Conservation (phyloP, 148 eudicot genomes). For the Suaeda aralocaspica region DNA sequence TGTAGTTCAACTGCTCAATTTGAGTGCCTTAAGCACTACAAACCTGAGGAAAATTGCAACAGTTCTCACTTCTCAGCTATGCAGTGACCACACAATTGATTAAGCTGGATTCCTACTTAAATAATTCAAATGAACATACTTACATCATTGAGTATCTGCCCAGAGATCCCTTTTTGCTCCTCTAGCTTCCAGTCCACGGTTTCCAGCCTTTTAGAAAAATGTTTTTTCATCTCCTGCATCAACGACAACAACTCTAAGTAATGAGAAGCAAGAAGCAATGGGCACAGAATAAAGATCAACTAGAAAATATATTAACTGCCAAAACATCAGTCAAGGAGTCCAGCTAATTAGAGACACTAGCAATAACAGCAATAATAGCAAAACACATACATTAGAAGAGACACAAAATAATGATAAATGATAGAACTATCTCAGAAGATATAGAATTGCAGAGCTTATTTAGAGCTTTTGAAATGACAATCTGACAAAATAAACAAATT, state of each 20-base stretch:
- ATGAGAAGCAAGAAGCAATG: no score
- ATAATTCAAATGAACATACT: no score
- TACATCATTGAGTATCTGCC: no score
- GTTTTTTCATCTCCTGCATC: no score
- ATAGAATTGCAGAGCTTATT: background rate
- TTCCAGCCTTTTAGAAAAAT: no score
- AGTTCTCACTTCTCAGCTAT: background rate
- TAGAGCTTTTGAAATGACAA: background rate
- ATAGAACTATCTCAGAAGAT: conserved; percentile 1
- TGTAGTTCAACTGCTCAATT: background rate
- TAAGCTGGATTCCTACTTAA: no score
- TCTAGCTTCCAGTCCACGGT: no score
- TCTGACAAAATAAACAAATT: no score
- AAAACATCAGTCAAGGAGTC: conserved; percentile 80
- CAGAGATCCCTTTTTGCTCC: no score
- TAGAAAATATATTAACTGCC: conserved; percentile 47
- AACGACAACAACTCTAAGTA: no score
- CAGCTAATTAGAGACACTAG: conserved; percentile 74
- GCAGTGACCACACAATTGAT: conserved; percentile 1
- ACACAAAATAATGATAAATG: background rate
- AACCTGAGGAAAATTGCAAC: background rate
- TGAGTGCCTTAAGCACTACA: no score
- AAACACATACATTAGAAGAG: background rate
- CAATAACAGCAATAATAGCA: conserved; percentile 82
- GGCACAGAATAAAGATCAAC: no score